phyloP scores from a whole-genome alignment of 768 basidiomycete species.

The Suillus subaureus region DNA sequence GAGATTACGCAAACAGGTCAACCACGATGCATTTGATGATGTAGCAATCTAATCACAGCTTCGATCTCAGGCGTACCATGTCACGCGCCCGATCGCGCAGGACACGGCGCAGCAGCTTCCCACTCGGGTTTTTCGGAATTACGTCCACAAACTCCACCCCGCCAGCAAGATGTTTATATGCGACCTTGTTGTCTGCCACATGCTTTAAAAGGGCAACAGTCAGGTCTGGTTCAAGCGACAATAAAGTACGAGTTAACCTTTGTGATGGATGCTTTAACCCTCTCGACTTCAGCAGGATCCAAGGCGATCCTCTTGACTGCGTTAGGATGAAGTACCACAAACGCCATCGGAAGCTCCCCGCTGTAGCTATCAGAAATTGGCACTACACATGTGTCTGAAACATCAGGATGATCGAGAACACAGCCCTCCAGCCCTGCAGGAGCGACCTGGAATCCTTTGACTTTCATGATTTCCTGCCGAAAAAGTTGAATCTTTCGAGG shows the following conservation, averaged over 20 bases:
- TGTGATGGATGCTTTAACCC: conserved; percentile 47
- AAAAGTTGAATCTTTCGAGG: conserved; percentile 12
- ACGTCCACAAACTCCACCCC: conserved; percentile 57
- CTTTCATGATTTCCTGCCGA: conserved; percentile 64
- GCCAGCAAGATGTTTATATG: conserved; percentile 61
- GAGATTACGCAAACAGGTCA: neutral
- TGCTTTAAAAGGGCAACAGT: conserved; percentile 37
- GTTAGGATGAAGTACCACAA: conserved; percentile 53
- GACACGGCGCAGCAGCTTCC: conserved; percentile 55
- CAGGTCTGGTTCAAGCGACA: neutral
- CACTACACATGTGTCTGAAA: conserved; percentile 65
- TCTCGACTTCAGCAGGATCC: conserved; percentile 30
- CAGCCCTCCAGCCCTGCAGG: conserved; percentile 75
- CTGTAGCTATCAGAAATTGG: conserved; percentile 69
- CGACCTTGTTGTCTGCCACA: conserved; percentile 54
- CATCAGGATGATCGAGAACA: conserved; percentile 59
- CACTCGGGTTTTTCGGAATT: conserved; percentile 68
- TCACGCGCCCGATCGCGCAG: conserved; percentile 52
- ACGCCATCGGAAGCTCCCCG: conserved; percentile 74
- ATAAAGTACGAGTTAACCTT: conserved; percentile 38
- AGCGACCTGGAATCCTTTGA: conserved; percentile 72
- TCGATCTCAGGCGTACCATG: conserved; percentile 7
- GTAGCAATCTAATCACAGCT: neutral
- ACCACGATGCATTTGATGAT: neutral
- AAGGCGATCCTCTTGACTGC: conserved; percentile 38